A percentile compares a stretch with the other conserved stretches of the same genome.
Conservation (phyloP, 192 early-diverging fungal species). For the Entomortierella parvispora region DNA sequence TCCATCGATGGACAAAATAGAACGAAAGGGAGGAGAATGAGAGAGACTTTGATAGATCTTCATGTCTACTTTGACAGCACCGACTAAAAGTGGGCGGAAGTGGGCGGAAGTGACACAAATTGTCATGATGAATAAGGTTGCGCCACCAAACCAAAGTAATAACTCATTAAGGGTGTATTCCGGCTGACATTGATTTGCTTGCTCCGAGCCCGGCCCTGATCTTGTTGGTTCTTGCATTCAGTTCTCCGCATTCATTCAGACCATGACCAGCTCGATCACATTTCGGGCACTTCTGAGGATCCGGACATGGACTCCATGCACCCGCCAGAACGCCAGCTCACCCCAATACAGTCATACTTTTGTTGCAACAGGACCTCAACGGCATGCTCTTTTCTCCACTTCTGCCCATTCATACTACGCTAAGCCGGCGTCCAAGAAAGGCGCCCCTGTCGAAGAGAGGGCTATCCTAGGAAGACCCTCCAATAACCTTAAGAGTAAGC, state of each 20-base stretch:
- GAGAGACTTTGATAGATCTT: too few species aligned
- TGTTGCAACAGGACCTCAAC: constrained; percentile 1
- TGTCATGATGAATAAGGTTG: too few species aligned
- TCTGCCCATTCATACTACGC: constrained; percentile 17
- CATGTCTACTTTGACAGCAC: too few species aligned
- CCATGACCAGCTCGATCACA: not conserved
- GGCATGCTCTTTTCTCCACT: constrained; percentile 27
- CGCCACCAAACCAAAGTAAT: too few species aligned
- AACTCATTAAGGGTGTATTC: too few species aligned
- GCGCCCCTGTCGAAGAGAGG: constrained; percentile 61
- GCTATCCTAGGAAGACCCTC: constrained; percentile 76
- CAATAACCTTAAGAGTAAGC: constrained; percentile 75
- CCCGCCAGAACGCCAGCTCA: not conserved
- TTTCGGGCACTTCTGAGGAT: constrained; percentile 6
- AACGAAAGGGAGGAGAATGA: too few species aligned
- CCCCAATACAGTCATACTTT: constrained; percentile 3
- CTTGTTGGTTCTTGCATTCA: too few species aligned
- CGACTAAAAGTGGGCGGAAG: too few species aligned
- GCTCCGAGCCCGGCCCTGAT: too few species aligned
- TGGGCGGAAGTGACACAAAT: too few species aligned
- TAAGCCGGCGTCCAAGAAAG: constrained; percentile 32
- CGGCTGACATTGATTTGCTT: too few species aligned
- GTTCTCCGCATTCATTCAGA: too few species aligned
- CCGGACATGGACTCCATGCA: constrained; percentile 11
- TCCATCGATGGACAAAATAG: constrained; percentile 39